Evolutionary conservation across 805 yeast species (phyloP).

Genomic region (Lachancea mirantina): DNA sequence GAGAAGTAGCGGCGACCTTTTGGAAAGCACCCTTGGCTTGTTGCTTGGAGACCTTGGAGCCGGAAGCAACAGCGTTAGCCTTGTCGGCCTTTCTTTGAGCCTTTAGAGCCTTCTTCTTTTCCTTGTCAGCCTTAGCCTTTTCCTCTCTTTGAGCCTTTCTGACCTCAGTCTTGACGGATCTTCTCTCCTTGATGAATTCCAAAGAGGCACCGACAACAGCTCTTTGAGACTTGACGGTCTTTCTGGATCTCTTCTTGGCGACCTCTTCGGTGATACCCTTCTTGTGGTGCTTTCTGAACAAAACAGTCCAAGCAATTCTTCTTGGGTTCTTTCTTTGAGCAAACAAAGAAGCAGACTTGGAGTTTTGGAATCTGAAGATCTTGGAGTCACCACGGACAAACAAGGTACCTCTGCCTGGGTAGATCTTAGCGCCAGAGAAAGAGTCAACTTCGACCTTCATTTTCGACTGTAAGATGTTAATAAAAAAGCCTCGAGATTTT

Average conservation of each 20-base stretch:
- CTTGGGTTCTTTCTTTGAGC: conserved; percentile 99
- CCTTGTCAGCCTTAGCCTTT: conserved; percentile 77
- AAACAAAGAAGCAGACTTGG: conserved; percentile 97
- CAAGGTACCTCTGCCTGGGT: conserved; percentile 99
- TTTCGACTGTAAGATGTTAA: conserved; percentile 25
- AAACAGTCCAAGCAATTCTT: conserved; percentile 99
- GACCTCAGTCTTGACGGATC: conserved; percentile 90
- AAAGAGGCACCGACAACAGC: conserved; percentile 99
- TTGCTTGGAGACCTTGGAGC: conserved; percentile 82
- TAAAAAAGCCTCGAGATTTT: conserved; percentile 3
- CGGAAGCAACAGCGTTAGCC: conserved; percentile 78
- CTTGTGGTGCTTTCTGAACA: conserved; percentile 99
- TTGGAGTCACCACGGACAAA: conserved; percentile 99
- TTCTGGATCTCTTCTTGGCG: conserved; percentile 93
- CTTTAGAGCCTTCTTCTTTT: conserved; percentile 84
- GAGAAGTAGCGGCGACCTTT: conserved; percentile 94
- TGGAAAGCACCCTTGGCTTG: conserved; percentile 97
- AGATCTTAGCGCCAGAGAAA: conserved; percentile 98
- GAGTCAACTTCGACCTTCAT: conserved; percentile 99
- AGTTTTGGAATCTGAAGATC: conserved; percentile 97
- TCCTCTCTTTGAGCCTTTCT: conserved; percentile 97
- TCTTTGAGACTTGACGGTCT: conserved; percentile 97
- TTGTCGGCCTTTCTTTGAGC: conserved; percentile 92
- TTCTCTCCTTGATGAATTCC: conserved; percentile 97
- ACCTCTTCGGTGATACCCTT: conserved; percentile 99